These are phyloP conservation scores for Cicer judaicum DNA, from an alignment of 306 rosid species.

Conservation along the genomic window DNA sequence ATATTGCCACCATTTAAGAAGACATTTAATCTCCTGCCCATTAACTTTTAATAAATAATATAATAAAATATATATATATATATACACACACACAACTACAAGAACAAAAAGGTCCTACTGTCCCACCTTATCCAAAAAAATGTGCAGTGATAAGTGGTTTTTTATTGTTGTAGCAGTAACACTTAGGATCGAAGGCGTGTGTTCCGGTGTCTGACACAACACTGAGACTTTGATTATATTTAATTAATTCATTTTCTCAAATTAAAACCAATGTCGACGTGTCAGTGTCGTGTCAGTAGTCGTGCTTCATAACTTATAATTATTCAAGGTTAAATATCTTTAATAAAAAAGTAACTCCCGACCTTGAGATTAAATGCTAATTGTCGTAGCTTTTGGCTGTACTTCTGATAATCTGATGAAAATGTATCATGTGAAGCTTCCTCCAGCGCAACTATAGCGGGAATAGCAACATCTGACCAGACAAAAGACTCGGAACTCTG, in stretches of 20 bases:
- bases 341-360: conserved; percentile 43
- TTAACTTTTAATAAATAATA: neutral
- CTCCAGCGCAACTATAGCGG: conserved; percentile 82
- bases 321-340: conserved; percentile 18
- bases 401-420: conserved; percentile 72
- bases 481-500: conserved; percentile 68
- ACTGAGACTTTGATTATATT: no score
- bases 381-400: conserved; percentile 87
- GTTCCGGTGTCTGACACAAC: no score
- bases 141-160: conserved; percentile 6
- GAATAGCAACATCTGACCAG: conserved; percentile 91
- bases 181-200: no score
- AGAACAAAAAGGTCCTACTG: neutral
- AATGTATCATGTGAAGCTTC: conserved; percentile 75
- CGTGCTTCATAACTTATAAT: neutral
- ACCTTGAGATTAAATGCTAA: conserved; percentile 82
- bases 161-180: neutral
- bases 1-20: conserved; percentile 26
- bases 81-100: neutral
- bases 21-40: neutral
- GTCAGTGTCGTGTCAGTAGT: no score
- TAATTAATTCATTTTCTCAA: no score
- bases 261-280: no score
- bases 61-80: neutral
- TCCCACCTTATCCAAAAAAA: neutral